Conservation (phyloP, 352 stramenopile species). For the Blastocystis sp. region DNA sequence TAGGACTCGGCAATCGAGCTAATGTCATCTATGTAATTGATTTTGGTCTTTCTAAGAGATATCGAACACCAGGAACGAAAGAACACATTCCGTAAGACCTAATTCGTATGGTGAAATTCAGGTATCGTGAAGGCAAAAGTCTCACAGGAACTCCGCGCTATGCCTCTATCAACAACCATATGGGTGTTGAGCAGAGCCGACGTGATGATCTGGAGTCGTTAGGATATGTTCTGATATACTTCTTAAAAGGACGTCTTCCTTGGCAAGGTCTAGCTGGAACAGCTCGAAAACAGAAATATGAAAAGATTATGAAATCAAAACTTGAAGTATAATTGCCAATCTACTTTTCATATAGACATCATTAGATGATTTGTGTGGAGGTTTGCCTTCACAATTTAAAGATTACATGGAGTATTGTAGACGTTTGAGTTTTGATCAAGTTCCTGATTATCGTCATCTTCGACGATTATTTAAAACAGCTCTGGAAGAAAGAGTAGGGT, state of each 20-base stretch:
- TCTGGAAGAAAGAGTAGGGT: slow-evolving; percentile 58
- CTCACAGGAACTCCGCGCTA: slow-evolving; percentile 84
- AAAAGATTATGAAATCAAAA: slow-evolving; percentile 86
- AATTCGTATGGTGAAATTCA: neutral
- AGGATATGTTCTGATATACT: slow-evolving; percentile 87
- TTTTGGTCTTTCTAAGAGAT: slow-evolving; percentile 86
- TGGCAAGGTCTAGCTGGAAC: slow-evolving; percentile 87
- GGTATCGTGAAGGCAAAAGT: slow-evolving; percentile 80
- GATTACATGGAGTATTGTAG: slow-evolving; percentile 76
- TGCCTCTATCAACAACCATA: slow-evolving; percentile 84
- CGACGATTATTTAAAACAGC: slow-evolving; percentile 75
- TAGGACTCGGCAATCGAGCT: slow-evolving; percentile 78
- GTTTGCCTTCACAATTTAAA: slow-evolving; percentile 66
- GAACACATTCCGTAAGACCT: slow-evolving; percentile 82
- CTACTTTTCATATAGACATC: slow-evolving; percentile 40
- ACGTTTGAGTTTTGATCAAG: slow-evolving; percentile 83
- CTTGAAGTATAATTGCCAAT: slow-evolving; percentile 66
- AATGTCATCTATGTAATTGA: slow-evolving; percentile 87
- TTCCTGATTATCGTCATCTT: slow-evolving; percentile 84
- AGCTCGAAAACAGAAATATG: slow-evolving; percentile 90
- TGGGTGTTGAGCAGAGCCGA: slow-evolving; percentile 82
- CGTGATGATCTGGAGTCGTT: slow-evolving; percentile 85
- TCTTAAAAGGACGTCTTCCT: slow-evolving; percentile 78
- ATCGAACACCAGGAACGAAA: slow-evolving; percentile 82
- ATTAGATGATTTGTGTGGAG: slow-evolving; percentile 67